A percentile compares a stretch with the other conserved stretches of the same genome.
These are phyloP conservation scores for Linderina pennispora DNA, from an alignment of 192 early-diverging fungal species.

Conservation along the genomic window DNA sequence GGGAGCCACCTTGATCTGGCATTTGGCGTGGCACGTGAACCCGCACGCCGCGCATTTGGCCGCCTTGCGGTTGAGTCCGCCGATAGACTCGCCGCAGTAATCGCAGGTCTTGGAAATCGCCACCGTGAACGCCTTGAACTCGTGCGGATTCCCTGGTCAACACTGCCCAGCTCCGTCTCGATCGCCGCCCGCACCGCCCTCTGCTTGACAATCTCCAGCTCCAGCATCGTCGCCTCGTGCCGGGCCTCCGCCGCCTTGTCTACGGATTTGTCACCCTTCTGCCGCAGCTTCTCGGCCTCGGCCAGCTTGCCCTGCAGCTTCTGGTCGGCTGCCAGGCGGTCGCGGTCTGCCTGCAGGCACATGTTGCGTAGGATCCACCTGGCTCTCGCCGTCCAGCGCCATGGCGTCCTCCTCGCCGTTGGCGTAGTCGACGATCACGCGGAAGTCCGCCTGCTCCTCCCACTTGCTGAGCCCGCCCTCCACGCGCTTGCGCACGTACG, in stretches of 20 bases:
- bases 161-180: conserved; percentile 29
- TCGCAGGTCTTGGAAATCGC: conserved; percentile 39
- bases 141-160: conserved; percentile 32
- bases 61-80: conserved; percentile 35
- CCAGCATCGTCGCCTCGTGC: conserved; percentile 23
- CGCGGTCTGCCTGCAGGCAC: conserved; percentile 19
- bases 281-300: conserved; percentile 21
- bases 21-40: conserved; percentile 38
- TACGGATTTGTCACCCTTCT: conserved; percentile 10
- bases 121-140: conserved; percentile 32
- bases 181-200: conserved; percentile 22
- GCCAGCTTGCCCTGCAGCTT: conserved; percentile 9
- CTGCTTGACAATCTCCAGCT: conserved; percentile 36
- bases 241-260: conserved; percentile 13
- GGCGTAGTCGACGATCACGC: conserved; percentile 31
- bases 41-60: conserved; percentile 29
- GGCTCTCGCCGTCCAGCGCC: conserved; percentile 30
- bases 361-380: conserved; percentile 37
- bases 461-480: conserved; percentile 25
- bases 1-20: conserved; percentile 41
- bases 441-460: conserved; percentile 44
- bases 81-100: conserved; percentile 41
- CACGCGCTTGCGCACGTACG: conserved; percentile 20
- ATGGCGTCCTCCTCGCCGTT: conserved; percentile 25
- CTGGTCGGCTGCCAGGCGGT: conserved; percentile 10